Evolutionary conservation across 495 filamentous ascomycete genomes (phyloP).

Genomic region (Letharia lupina): DNA sequence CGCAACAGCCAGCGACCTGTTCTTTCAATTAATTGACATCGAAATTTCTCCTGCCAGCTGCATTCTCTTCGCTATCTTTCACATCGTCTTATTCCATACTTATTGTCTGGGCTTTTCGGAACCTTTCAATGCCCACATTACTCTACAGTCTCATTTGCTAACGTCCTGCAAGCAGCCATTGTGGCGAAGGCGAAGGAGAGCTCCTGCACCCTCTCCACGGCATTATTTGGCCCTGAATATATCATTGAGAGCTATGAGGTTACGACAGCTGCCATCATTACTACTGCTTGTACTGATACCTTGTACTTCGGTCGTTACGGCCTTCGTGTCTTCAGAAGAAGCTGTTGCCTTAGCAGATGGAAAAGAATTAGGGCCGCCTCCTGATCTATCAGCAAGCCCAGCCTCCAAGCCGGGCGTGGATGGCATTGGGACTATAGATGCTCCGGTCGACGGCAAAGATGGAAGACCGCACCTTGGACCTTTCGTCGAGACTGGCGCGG

Average conservation of each 20-base stretch:
- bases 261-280: constrained; percentile 35
- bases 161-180: constrained; percentile 10
- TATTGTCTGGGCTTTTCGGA: background rate
- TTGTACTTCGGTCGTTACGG: constrained; percentile 27
- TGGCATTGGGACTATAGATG: constrained; percentile 66
- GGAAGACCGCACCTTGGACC: constrained; percentile 91
- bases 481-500: constrained; percentile 61
- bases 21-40: background rate
- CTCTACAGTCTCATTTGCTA: background rate
- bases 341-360: constrained; percentile 24
- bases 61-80: background rate
- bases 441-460: constrained; percentile 91
- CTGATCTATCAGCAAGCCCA: constrained; percentile 17
- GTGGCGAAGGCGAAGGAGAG: background rate
- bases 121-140: background rate
- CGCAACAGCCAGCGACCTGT: background rate
- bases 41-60: background rate
- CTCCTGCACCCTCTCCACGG: background rate
- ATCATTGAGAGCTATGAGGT: constrained; percentile 32
- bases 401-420: constrained; percentile 31
- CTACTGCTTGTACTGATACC: constrained; percentile 41
- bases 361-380: constrained; percentile 9
- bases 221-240: background rate
- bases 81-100: background rate
- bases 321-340: constrained; percentile 25